Evolutionary conservation across 495 filamentous ascomycete species (phyloP), one percentile per base, ranked within the genome.

Genomic region (Penicillium lagena): DNA sequence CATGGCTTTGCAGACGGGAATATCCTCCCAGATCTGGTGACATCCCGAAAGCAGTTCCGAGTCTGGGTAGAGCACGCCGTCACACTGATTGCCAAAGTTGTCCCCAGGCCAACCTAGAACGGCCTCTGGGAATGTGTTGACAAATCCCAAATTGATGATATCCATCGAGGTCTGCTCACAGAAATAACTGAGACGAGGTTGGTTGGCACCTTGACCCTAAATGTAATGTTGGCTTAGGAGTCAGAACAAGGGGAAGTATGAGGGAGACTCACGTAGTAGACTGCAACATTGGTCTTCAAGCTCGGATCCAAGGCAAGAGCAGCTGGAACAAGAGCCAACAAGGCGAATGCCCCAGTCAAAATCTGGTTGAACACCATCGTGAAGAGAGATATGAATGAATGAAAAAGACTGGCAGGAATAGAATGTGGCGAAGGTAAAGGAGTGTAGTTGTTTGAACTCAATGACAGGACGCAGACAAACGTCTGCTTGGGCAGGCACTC

Each of bases 11-110:
- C 86, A 90, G 12, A 63, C 53, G 11, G 70, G 69, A 53, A 89
- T 86, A 52, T 88, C 79, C 64, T 68, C 60, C 34, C 43, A 75
- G 70, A 71, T 77, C 78, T 57, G 66, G 54, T 45, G 72, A 56
- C 45, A 85, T 60, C 45, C 75, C 45, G 13, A 58, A 50, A 68
- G 80, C 66, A 52, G 66, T 43, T 51, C 37, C 10, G 59, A 60
- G 17, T 40, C 49, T 34, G 51, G 44, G 56, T 41, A 84, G 64
- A 66, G 70, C 63, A 46, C 67, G 54, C 59, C 60, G 49, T 75
- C 75, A 56, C 84, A 84, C 37, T 80, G 72, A 55, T 86, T 84
- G 9, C 78, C 82, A 58, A 84, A 85, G 60, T 85, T 83, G 30
- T 72, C 73, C 5, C 71, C 77, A 8, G 81, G 80, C 44, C 72